Conservation (phyloP, 164 flowering plant genomes). For the Magnolia officinalis region DNA sequence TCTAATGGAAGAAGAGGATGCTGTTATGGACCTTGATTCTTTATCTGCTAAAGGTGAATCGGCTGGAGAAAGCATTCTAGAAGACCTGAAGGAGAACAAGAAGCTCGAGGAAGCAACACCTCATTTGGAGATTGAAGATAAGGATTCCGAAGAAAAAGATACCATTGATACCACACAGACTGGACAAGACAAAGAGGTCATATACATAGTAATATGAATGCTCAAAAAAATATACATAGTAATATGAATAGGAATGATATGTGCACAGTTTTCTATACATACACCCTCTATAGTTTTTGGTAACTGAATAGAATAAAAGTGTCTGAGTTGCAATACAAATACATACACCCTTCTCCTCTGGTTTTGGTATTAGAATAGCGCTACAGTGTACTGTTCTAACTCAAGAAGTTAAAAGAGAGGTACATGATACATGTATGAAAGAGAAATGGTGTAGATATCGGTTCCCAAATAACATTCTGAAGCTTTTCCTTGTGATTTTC, state of each 20-base stretch:
- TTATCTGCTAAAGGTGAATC: background rate
- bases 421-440: background rate
- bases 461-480: no score
- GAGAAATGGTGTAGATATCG: background rate
- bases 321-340: background rate
- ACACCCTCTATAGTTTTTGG: background rate
- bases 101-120: background rate
- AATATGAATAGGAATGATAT: background rate
- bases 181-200: background rate
- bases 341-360: background rate
- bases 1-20: background rate
- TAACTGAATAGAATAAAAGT: background rate
- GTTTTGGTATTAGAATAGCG: no score
- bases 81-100: background rate
- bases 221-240: background rate
- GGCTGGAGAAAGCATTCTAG: background rate
- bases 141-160: background rate
- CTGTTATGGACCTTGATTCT: background rate
- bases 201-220: no score
- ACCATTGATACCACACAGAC: background rate
- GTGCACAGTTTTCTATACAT: background rate
- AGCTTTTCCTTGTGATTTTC: background rate
- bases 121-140: background rate
- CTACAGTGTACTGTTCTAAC: background rate
- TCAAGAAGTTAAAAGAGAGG: background rate